A percentile compares a stretch with the other conserved stretches of the same genome.
phyloP scores from a whole-genome alignment of 1,139 yeast genomes.

The Sugiyamaella japonica region DNA sequence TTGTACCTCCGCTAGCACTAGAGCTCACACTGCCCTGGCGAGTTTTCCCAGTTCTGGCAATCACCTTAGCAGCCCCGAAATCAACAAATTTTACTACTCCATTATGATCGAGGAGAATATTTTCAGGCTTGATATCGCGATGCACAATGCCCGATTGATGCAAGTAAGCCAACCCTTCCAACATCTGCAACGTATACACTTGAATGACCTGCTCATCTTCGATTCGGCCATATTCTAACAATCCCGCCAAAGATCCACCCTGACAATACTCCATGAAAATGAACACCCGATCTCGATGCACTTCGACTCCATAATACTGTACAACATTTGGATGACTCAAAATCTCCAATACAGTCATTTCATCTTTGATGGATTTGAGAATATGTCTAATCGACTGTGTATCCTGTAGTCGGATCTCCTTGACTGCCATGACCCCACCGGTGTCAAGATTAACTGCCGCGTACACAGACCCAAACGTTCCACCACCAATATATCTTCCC shows the following conservation, averaged over 20 bases:
- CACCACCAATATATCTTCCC: slow-evolving; percentile 91
- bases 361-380: slow-evolving; percentile 88
- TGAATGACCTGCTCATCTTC: slow-evolving; percentile 95
- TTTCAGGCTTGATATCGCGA: slow-evolving; percentile 95
- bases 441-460: slow-evolving; percentile 92
- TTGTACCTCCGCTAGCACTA: slow-evolving; percentile 7
- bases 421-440: slow-evolving; percentile 96
- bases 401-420: slow-evolving; percentile 90
- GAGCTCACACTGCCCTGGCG: slow-evolving; percentile 32
- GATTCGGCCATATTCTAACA: slow-evolving; percentile 85
- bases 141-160: slow-evolving; percentile 97
- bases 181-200: slow-evolving; percentile 85
- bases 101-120: slow-evolving; percentile 82
- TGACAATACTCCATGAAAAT: slow-evolving; percentile 98
- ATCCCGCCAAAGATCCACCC: slow-evolving; percentile 87
- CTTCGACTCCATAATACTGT: slow-evolving; percentile 95
- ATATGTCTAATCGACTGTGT: slow-evolving; percentile 81
- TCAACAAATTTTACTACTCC: slow-evolving; percentile 95
- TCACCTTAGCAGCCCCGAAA: slow-evolving; percentile 96
- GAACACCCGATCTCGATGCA: slow-evolving; percentile 91
- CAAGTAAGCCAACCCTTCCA: slow-evolving; percentile 91
- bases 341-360: slow-evolving; percentile 95
- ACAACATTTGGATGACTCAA: slow-evolving; percentile 94
- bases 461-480: slow-evolving; percentile 92
- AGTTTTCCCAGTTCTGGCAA: slow-evolving; percentile 65